phyloP scores from a whole-genome alignment of 768 basidiomycete genomes.

The Zangia roseola region DNA sequence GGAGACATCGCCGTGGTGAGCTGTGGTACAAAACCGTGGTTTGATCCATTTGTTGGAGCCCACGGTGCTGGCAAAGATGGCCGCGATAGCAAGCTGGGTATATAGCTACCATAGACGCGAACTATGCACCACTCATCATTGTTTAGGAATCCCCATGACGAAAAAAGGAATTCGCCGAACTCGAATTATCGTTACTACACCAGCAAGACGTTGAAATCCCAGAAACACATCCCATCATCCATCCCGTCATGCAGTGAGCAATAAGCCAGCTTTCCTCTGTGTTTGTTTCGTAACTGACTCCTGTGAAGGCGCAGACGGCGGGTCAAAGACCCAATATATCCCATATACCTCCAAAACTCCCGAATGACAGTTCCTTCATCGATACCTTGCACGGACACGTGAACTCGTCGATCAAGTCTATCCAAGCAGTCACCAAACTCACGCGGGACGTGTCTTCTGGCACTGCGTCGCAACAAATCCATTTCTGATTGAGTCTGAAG shows the following conservation, averaged over 20 bases:
- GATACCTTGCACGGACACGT: conserved; percentile 92
- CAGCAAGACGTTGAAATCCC: conserved; percentile 99
- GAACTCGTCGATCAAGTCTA: conserved; percentile 97
- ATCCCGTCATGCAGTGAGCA: conserved; percentile 88
- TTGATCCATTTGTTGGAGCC: conserved; percentile 93
- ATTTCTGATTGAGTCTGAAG: conserved; percentile 97
- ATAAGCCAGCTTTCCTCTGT: conserved; percentile 37
- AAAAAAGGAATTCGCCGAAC: conserved; percentile 99
- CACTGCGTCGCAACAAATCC: conserved; percentile 98
- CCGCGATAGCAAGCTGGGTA: conserved; percentile 82
- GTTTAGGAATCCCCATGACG: conserved; percentile 86
- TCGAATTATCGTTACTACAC: conserved; percentile 90
- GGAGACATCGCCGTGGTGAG: conserved; percentile 95
- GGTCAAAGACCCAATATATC: conserved; percentile 71
- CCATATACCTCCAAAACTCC: conserved; percentile 66
- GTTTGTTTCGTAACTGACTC: conserved; percentile 31
- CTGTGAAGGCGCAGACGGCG: conserved; percentile 42
- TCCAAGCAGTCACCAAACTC: conserved; percentile 96
- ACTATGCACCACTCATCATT: conserved; percentile 4
- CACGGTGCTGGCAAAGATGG: conserved; percentile 72
- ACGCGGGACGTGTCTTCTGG: conserved; percentile 90
- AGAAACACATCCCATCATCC: conserved; percentile 89
- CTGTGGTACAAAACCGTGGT: conserved; percentile 95
- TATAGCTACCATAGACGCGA: conserved; percentile 17
- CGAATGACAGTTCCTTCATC: conserved; percentile 88